Evolutionary conservation across 1,139 yeast species (phyloP).

Genomic region (Nakaseomyces kungkrabaensis): DNA sequence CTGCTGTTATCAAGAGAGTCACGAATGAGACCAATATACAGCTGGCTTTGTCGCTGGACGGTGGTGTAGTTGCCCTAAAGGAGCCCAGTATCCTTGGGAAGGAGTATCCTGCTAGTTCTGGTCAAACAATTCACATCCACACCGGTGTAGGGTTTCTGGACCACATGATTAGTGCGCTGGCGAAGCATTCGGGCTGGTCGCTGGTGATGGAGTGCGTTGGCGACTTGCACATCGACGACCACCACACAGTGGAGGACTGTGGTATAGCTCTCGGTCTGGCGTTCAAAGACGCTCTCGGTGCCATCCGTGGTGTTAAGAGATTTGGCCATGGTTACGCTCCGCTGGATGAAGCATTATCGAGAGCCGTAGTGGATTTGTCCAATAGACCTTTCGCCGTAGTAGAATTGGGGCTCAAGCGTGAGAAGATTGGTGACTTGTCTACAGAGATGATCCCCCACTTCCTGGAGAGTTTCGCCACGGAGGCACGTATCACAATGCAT

Average conservation of each 20-base stretch:
- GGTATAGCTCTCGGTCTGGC: constrained; percentile 88
- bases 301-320: constrained; percentile 80
- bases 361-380: constrained; percentile 90
- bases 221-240: constrained; percentile 92
- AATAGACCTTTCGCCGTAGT: constrained; percentile 88
- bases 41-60: constrained; percentile 74
- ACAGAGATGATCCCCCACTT: constrained; percentile 98
- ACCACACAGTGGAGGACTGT: constrained; percentile 92
- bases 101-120: constrained; percentile 16
- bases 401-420: constrained; percentile 83
- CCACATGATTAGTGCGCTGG: constrained; percentile 95
- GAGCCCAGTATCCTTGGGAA: constrained; percentile 35
- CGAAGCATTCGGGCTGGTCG: constrained; percentile 97
- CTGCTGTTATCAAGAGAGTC: constrained; percentile 53
- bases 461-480: constrained; percentile 84
- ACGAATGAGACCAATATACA: constrained; percentile 94
- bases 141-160: constrained; percentile 94
- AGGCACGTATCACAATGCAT: constrained; percentile 82
- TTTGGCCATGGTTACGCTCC: constrained; percentile 96
- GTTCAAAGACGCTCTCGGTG: constrained; percentile 82
- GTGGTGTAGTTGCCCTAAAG: constrained; percentile 59
- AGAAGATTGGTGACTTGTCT: constrained; percentile 82
- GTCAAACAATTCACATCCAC: constrained; percentile 69
- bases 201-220: constrained; percentile 82
- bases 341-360: constrained; percentile 84